Evolutionary conservation across 2,329 filamentous ascomycete species (phyloP).

Genomic region (Diaporthe vexans): DNA sequence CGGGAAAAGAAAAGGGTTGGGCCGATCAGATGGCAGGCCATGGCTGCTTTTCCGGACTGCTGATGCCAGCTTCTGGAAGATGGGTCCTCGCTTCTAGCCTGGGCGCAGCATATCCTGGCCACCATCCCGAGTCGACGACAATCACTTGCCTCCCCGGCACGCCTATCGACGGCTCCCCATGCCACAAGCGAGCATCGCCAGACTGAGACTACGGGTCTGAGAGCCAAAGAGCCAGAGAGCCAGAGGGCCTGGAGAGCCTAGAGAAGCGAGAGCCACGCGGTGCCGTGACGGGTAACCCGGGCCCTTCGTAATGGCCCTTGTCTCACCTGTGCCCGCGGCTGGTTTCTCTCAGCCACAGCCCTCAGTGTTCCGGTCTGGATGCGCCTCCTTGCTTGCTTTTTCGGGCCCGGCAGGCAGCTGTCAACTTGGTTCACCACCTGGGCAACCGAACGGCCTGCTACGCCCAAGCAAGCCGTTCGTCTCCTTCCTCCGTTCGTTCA

Average conservation of each 20-base stretch:
- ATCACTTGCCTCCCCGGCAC: slow-evolving; percentile 1
- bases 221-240: not conserved
- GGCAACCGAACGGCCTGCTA: slow-evolving; percentile 1
- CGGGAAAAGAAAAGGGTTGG: not conserved
- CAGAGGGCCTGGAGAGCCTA: not conserved
- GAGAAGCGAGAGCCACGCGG: slow-evolving; percentile 30
- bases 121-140: slow-evolving; percentile 11
- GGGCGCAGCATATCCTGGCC: not conserved
- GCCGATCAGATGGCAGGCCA: slow-evolving; percentile 10
- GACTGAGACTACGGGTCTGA: slow-evolving; percentile 22
- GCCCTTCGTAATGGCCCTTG: slow-evolving; percentile 21
- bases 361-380: slow-evolving; percentile 13
- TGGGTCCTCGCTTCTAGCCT: slow-evolving; percentile 25
- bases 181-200: slow-evolving; percentile 23
- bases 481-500: not conserved
- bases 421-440: not conserved
- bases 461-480: not conserved
- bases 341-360: slow-evolving; percentile 8
- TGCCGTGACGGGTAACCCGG: not conserved
- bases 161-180: slow-evolving; percentile 12
- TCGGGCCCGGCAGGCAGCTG: slow-evolving; percentile 7
- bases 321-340: slow-evolving; percentile 17
- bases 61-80: slow-evolving; percentile 21
- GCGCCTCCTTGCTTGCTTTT: slow-evolving; percentile 25
- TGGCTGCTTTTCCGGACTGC: slow-evolving; percentile 5